A percentile compares a stretch with the other conserved stretches of the same genome.
Evolutionary conservation across 768 basidiomycete genomes (phyloP).

Genomic region (Lactifluus piperatus): DNA sequence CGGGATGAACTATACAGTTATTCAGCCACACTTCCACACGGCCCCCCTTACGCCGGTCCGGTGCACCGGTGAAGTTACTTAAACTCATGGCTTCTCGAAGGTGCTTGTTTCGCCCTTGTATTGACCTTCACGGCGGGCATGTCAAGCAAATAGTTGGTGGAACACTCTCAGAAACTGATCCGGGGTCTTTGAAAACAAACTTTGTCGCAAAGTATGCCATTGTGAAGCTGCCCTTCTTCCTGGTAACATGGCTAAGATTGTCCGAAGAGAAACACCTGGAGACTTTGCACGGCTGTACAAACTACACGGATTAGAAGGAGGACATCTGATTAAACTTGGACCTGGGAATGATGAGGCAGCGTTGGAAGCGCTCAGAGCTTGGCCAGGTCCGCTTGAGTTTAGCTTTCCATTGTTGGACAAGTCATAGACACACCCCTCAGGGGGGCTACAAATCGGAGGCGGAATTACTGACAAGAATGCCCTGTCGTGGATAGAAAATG

Average conservation of each 20-base stretch:
- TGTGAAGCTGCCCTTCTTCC: neutral
- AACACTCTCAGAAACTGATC: conserved; percentile 64
- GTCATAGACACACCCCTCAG: neutral
- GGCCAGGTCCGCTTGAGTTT: conserved; percentile 53
- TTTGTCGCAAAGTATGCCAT: conserved; percentile 80
- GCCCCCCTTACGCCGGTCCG: neutral
- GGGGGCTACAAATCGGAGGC: conserved; percentile 83
- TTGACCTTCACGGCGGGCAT: conserved; percentile 90
- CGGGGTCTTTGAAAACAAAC: conserved; percentile 67
- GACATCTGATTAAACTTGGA: conserved; percentile 95
- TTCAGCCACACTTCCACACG: conserved; percentile 36
- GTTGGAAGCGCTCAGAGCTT: conserved; percentile 66
- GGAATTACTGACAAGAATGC: conserved; percentile 83
- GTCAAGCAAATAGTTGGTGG: conserved; percentile 99
- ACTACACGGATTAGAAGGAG: conserved; percentile 61
- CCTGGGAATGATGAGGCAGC: conserved; percentile 88
- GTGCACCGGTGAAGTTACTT: neutral
- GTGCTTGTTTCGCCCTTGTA: conserved; percentile 81
- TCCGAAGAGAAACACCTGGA: conserved; percentile 58
- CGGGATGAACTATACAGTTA: conserved; percentile 33
- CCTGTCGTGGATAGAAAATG: conserved; percentile 71
- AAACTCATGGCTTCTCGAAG: conserved; percentile 16
- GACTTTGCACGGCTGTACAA: conserved; percentile 78
- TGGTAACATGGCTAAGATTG: conserved; percentile 12
- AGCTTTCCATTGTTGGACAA: neutral